phyloP scores from a whole-genome alignment of 768 basidiomycete species.

The Agrocybe chaxingu region DNA sequence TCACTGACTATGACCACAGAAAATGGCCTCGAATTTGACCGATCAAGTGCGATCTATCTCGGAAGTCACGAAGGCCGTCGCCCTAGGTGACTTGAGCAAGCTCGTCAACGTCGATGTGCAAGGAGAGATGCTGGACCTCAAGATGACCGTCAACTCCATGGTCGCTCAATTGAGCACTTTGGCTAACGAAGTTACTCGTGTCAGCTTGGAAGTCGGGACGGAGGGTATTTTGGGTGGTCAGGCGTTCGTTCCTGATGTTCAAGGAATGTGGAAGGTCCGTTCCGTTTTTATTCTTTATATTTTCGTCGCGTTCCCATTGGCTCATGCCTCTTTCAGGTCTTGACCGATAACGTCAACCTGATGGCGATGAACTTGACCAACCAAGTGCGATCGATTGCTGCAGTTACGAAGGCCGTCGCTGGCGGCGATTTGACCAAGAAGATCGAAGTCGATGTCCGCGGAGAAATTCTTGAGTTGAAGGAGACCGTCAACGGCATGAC shows the following conservation, averaged over 20 bases:
- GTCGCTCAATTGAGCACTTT: slow-evolving; percentile 75
- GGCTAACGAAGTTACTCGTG: slow-evolving; percentile 84
- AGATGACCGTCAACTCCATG: slow-evolving; percentile 86
- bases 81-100: slow-evolving; percentile 78
- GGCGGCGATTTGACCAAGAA: slow-evolving; percentile 91
- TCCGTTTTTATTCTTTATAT: not conserved
- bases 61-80: slow-evolving; percentile 86
- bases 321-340: slow-evolving; percentile 26
- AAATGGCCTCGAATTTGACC: slow-evolving; percentile 85
- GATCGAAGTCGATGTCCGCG: slow-evolving; percentile 87
- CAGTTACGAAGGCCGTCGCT: slow-evolving; percentile 95
- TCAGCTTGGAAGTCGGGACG: slow-evolving; percentile 88
- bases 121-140: slow-evolving; percentile 90
- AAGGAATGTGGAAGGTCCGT: slow-evolving; percentile 89
- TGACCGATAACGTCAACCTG: slow-evolving; percentile 81
- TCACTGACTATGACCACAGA: slow-evolving; percentile 34
- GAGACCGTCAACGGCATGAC: slow-evolving; percentile 98
- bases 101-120: slow-evolving; percentile 90
- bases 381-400: slow-evolving; percentile 82
- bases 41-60: slow-evolving; percentile 91
- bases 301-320: not conserved
- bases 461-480: slow-evolving; percentile 88
- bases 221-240: slow-evolving; percentile 94
- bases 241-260: slow-evolving; percentile 86
- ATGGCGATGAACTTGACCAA: slow-evolving; percentile 91